Evolutionary conservation across 805 yeast genomes (phyloP), one percentile per base, ranked within the genome.

Genomic region (Hanseniaspora guilliermondii): DNA sequence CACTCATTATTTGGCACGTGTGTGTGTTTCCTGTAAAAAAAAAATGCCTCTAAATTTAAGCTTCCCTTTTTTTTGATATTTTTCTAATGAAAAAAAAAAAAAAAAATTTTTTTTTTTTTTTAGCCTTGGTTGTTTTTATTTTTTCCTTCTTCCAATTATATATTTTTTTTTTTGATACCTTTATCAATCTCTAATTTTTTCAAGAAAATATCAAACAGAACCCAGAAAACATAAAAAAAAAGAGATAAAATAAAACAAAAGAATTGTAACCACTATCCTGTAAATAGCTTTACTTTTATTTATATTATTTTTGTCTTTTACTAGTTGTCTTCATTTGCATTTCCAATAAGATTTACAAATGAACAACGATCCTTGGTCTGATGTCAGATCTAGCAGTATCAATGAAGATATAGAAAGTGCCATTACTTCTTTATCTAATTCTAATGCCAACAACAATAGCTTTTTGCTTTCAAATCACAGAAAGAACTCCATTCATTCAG

Each of bases 331-430:
- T 30, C 6, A 30, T 14, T 30, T 30, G 33, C 3, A 4, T 11
- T 30, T 30, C 12, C 14, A 30, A 4, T n/a, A n/a, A n/a, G n/a
- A n/a, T 30, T 30, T 5, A 30, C 33, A 37, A 6, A 54, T 54
- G 53, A 37, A 37, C 22, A 48, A 24, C 33, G 56, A 54, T 54
- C 56, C 53, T 12, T 54, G 56, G 56, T 27, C 49, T 36, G 56
- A 54, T 16, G 47, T 47, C 22, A 54, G 52, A 40, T 37, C 48
- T 48, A 37, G 60, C 49, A 56, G 60, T 30, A 60, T 67, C 59
- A 66, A 66, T 56, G 61, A 66, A 19, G 69, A 67, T 53, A 56
- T 67, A 42, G 68, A 67, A 14, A 65, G 68, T 40, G 68, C 67
- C 36, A 69, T 68, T 4, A 65, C 70, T 7, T 67, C 71, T n/a